phyloP scores from a whole-genome alignment of 495 filamentous ascomycete genomes.

The Jackrogersella minutella region DNA sequence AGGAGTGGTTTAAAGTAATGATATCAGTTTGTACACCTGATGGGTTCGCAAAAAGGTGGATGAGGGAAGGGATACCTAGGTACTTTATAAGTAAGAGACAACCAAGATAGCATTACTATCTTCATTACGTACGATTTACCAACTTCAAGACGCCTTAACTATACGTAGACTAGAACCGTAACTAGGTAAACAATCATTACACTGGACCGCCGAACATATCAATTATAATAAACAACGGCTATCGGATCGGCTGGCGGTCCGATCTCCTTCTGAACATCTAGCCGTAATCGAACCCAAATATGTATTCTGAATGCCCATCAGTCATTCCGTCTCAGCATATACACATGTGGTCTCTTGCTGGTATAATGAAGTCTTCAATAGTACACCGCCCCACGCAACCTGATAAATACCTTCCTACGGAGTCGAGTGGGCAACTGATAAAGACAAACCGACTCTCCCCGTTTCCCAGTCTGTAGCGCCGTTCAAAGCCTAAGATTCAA shows the following conservation, averaged over 20 bases:
- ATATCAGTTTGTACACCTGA: too few relatives aligned
- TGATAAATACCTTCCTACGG: conserved; percentile 13
- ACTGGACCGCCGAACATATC: not conserved
- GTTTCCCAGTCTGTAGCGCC: conserved; percentile 8
- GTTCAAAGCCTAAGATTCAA: conserved; percentile 12
- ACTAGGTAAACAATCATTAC: not conserved
- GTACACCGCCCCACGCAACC: conserved; percentile 2
- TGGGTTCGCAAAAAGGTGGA: too few relatives aligned
- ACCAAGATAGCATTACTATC: too few relatives aligned
- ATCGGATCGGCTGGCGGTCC: not conserved
- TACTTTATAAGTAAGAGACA: too few relatives aligned
- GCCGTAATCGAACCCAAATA: not conserved
- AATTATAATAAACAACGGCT: not conserved
- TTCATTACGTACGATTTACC: too few relatives aligned
- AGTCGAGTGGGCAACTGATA: conserved; percentile 5
- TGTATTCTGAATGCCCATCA: conserved; percentile 17
- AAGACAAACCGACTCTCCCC: not conserved
- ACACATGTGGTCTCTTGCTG: conserved; percentile 10
- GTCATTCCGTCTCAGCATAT: conserved; percentile 25
- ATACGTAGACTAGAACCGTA: too few relatives aligned
- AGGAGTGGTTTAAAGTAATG: too few relatives aligned
- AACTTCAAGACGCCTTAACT: too few relatives aligned
- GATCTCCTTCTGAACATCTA: not conserved
- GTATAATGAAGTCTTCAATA: conserved; percentile 1
- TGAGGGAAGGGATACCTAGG: too few relatives aligned